A percentile compares a stretch with the other conserved stretches of the same genome.
Conservation (phyloP, 306 rosid genomes). For the Senna siamea region DNA sequence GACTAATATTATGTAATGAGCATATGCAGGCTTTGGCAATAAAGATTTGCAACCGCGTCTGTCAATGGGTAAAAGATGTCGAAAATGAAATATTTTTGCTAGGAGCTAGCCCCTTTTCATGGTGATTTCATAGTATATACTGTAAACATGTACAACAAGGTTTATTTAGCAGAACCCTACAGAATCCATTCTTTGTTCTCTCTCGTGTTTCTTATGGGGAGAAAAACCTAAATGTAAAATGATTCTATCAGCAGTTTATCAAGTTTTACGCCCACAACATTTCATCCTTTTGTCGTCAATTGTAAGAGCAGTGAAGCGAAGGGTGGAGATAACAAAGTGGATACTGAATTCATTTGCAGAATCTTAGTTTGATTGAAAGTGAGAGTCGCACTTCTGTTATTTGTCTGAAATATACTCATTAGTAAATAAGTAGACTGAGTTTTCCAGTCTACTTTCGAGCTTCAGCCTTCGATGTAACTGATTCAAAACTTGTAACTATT, state of each 20-base stretch:
- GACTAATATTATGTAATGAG: conserved; percentile 32
- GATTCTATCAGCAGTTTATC: conserved; percentile 17
- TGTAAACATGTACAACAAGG: conserved; percentile 60
- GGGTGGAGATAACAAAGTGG: not conserved
- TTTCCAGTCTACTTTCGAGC: no score
- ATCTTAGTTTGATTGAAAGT: not conserved
- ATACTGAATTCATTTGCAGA: not conserved
- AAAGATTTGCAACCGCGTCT: conserved; percentile 91
- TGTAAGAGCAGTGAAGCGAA: no score
- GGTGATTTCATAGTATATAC: conserved; percentile 62
- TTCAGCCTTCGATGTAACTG: no score
- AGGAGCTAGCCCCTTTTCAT: conserved; percentile 97
- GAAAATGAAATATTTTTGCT: conserved; percentile 93
- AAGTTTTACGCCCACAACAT: conserved; percentile 3
- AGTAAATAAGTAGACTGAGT: no score
- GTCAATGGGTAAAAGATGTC: conserved; percentile 95
- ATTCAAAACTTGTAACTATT: no score
- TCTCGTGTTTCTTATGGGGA: not conserved
- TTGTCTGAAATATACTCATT: not conserved
- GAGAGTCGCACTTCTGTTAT: not conserved
- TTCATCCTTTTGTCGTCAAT: not conserved
- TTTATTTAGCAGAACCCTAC: conserved; percentile 39
- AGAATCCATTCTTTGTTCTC: conserved; percentile 26
- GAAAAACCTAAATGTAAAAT: conserved; percentile 5
- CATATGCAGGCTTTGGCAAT: conserved; percentile 81